Base-by-base conservation (phyloP, 2,329 filamentous ascomycete genomes). In the Xylaria sp. region DNA sequence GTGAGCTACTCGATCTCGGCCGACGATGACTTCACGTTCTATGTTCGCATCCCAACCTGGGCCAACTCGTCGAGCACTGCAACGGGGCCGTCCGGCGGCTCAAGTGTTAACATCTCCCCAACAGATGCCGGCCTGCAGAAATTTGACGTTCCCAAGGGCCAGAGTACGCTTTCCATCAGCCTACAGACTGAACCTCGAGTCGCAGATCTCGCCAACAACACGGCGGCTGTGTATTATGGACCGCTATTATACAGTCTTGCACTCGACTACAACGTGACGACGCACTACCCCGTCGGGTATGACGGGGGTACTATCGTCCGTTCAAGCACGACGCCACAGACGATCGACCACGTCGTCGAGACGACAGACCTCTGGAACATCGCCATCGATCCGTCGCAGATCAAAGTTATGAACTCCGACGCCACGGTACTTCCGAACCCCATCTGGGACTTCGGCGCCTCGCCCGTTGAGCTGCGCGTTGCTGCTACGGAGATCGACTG, bases 11-110 rank as follows among this genome's bases (percentile, higher is more conserved):
- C 75, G 55, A 72, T 78, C 68, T 68, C 76, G 69, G 66, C 77
- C 67, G 50, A 75, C 71, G 57, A 74, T 1, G 69, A 72, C 12
- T 78, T 79, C 57, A 64, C 73, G 4, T 78, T 79, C 50, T 79
- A 78, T 61, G 74, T 78, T 17, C 76, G 78, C 7, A 78, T 79
- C 30, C 78, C 78, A 3, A 69, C 56, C 4, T 79, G 77, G 77
- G 74, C 75, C 9, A 71, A 72, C 45, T 57, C 67, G 9, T 69
- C 71, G 2, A 78, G 75, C 48, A 76, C 68, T 19, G 58, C 68
- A 30, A 68, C 61, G 27, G 69, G 62, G 6, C 65, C 71, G 11
- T 62, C 53, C 2, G 61, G 67, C 4, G 55, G 57, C 60, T 55
- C 71, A 5, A 60, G 51, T 32, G 24, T 36, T 3, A 60, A 54